Conservation (phyloP, 805 yeast species). For the Suhomyces vadensis region DNA sequence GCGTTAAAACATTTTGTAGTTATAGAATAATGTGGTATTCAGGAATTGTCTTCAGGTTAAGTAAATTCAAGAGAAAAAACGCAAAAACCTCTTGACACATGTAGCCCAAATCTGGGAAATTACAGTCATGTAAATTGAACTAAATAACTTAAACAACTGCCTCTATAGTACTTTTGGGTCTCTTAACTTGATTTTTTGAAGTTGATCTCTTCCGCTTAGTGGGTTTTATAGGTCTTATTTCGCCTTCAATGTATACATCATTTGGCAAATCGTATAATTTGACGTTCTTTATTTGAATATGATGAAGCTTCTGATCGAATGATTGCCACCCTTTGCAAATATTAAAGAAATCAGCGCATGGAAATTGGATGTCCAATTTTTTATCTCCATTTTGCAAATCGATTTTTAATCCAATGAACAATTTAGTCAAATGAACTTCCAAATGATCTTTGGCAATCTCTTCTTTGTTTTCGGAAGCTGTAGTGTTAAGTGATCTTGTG, state of each 20-base stretch:
- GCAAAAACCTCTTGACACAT: neutral
- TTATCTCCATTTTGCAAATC: slow-evolving; percentile 53
- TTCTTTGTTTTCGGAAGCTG: slow-evolving; percentile 20
- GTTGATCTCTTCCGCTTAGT: slow-evolving; percentile 37
- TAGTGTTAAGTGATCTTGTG: slow-evolving; percentile 19
- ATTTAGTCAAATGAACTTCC: slow-evolving; percentile 63
- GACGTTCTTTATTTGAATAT: slow-evolving; percentile 69
- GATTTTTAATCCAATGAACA: slow-evolving; percentile 77
- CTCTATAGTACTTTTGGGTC: slow-evolving; percentile 25
- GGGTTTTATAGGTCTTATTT: slow-evolving; percentile 66
- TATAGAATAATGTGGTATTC: neutral
- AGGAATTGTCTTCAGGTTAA: neutral
- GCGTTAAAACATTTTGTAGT: no score
- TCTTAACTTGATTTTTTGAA: slow-evolving; percentile 13
- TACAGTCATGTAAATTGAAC: neutral
- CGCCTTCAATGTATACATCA: slow-evolving; percentile 79
- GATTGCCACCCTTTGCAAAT: slow-evolving; percentile 73
- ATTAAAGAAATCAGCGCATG: slow-evolving; percentile 85
- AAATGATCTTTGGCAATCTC: slow-evolving; percentile 20
- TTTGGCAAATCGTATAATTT: slow-evolving; percentile 80
- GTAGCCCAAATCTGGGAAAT: neutral
- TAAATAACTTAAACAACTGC: neutral
- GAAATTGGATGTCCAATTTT: slow-evolving; percentile 80
- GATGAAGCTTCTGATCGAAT: slow-evolving; percentile 60
- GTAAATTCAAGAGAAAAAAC: neutral